Evolutionary conservation across 495 filamentous ascomycete species (phyloP).

Genomic region (Podospora tetraspora): DNA sequence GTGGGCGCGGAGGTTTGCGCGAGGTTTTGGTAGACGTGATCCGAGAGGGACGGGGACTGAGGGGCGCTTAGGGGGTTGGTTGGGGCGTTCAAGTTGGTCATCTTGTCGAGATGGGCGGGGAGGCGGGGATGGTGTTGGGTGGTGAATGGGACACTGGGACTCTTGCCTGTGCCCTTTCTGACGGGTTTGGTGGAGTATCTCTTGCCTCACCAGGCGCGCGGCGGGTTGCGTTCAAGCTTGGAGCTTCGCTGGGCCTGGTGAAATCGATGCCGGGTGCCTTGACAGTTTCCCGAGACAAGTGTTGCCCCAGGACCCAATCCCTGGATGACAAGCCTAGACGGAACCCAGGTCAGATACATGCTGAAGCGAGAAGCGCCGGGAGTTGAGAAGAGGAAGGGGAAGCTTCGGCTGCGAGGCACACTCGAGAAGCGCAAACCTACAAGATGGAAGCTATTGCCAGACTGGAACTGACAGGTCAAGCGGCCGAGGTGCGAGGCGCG

Average conservation of each 20-base stretch:
- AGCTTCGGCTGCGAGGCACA: background rate
- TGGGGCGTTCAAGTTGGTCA: background rate
- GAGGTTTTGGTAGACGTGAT: background rate
- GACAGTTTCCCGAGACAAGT: background rate
- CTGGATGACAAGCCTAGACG: background rate
- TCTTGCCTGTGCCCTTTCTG: background rate
- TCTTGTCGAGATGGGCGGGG: background rate
- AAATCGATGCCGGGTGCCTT: background rate
- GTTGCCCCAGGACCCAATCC: background rate
- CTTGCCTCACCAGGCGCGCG: background rate
- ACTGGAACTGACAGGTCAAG: background rate
- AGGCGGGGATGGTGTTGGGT: background rate
- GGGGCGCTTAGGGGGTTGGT: background rate
- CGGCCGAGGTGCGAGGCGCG: no score
- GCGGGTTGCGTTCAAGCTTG: background rate
- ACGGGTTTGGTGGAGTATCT: background rate
- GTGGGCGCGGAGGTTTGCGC: background rate
- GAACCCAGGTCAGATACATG: background rate
- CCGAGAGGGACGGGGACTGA: background rate
- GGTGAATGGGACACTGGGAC: background rate
- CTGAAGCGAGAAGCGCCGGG: background rate
- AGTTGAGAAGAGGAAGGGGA: background rate
- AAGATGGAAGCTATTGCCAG: background rate
- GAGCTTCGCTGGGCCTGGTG: background rate
- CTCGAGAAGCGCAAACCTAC: background rate